Evolutionary conservation across 768 basidiomycete species (phyloP), one percentile per base, ranked within the genome.

Genomic region (Phaffia tasmanica): DNA sequence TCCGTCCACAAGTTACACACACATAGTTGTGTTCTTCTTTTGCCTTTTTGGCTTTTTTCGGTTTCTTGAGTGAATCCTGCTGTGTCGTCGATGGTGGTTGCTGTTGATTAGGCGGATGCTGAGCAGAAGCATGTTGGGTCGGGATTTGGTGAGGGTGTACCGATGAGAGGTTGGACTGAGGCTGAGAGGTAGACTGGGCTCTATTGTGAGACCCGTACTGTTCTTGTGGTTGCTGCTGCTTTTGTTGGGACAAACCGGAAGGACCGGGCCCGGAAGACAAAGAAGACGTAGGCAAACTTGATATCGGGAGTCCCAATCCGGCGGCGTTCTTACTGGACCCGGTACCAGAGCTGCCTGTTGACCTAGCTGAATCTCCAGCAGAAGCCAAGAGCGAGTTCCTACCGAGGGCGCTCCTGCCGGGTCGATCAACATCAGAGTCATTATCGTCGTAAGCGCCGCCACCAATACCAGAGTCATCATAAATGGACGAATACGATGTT

Each of bases 1-100:
- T 97, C 67, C 90, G 81, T 21, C 95, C 95, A 72, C 94, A 99
- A 18, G 86, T 90, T 42, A 88, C 81, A 73, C 92, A 97, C 15
- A 93, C 89, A 74, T 90, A 83, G 73, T 87, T 86, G 64, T 74
- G 74, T 11, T 88, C 87, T 3, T 77, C 74, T 23, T 75, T 74
- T 49, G 81, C 57, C 29, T 68, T 67, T 62, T 72, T 70, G 18
- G 58, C 55, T 62, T 67, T 71, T 57, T 71, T 71, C 9, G 59
- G 42, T 64, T 72, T 72, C 58, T 69, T 70, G 23, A 42, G 51
- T 46, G 48, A 46, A 19, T 54, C 49, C 27, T 51, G 42, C 63
- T 55, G 47, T 23, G 27, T 50, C 50, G 32, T 42, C 48, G 48
- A 21, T n/a, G 14, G 67, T 60, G 6, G 64, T 57, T 15, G 58